A percentile compares a stretch with the other conserved stretches of the same genome.
Conservation (phyloP, 768 basidiomycete genomes). For the Russula earlei region DNA sequence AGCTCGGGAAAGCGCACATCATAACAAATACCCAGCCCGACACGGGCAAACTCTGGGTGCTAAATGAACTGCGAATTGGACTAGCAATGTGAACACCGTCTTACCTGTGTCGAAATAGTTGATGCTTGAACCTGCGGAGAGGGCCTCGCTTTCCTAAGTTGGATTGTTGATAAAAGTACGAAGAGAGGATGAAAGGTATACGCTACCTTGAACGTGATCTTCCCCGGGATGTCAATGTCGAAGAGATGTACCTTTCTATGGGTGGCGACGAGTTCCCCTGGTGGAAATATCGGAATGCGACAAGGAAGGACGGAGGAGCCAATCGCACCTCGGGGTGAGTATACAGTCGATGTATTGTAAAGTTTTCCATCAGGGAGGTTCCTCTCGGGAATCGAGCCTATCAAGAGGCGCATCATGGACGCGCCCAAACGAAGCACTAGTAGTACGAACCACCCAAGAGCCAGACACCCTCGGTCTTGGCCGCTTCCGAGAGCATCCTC, state of each 20-base stretch:
- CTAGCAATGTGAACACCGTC: neutral
- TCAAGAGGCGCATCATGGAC: neutral
- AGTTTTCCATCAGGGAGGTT: constrained; percentile 53
- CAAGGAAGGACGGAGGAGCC: neutral
- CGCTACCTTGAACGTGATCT: constrained; percentile 76
- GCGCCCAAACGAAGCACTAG: neutral
- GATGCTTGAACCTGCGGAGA: constrained; percentile 63
- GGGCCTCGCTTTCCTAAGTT: constrained; percentile 76
- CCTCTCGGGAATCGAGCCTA: constrained; percentile 90
- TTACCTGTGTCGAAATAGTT: constrained; percentile 82
- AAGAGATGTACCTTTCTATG: constrained; percentile 96
- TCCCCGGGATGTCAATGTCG: constrained; percentile 93
- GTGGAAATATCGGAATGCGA: constrained; percentile 6
- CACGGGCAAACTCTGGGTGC: constrained; percentile 83
- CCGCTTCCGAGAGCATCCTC: constrained; percentile 69
- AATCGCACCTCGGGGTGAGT: constrained; percentile 60
- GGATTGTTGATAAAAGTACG: neutral
- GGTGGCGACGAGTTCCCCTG: constrained; percentile 75
- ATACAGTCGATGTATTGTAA: constrained; percentile 92
- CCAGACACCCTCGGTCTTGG: constrained; percentile 74
- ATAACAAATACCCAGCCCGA: constrained; percentile 95
- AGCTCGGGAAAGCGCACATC: constrained; percentile 93
- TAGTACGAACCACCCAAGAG: constrained; percentile 81
- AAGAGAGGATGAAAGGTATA: neutral
- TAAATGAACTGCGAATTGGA: neutral